Conservation (phyloP, 306 rosid species). For the Lathyrus oleraceus region DNA sequence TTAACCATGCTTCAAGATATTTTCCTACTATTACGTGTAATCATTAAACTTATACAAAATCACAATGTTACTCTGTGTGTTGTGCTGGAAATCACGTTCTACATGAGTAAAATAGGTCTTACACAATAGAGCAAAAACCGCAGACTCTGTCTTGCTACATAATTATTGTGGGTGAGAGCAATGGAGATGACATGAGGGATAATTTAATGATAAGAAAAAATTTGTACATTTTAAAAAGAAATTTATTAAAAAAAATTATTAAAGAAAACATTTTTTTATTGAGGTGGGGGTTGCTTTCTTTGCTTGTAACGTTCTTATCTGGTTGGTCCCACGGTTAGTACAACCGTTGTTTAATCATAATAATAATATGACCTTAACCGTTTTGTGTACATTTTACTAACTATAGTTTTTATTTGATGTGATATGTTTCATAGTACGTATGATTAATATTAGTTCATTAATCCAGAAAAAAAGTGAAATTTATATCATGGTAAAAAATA, state of each 20-base stretch:
- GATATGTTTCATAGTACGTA: neutral
- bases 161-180: neutral
- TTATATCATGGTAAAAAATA: neutral
- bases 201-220: neutral
- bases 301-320: neutral
- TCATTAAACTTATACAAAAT: no score
- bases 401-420: neutral
- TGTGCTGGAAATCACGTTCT: neutral
- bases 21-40: no score
- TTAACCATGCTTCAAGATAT: no score
- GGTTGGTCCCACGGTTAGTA: slow-evolving; percentile 19
- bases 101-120: neutral
- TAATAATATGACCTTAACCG: slow-evolving; percentile 22
- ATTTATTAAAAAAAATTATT: neutral
- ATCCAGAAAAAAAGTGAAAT: no score
- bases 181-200: neutral
- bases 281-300: neutral
- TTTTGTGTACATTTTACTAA: neutral
- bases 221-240: neutral
- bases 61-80: no score
- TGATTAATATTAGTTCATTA: neutral
- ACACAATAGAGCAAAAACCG: neutral
- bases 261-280: neutral
- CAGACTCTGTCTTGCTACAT: neutral
- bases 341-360: slow-evolving; percentile 20